Percentiles rank a stretch among this genome's conserved stretches.
phyloP scores from a whole-genome alignment of 139 green algal species.

The Chlamydomonas applanata region DNA sequence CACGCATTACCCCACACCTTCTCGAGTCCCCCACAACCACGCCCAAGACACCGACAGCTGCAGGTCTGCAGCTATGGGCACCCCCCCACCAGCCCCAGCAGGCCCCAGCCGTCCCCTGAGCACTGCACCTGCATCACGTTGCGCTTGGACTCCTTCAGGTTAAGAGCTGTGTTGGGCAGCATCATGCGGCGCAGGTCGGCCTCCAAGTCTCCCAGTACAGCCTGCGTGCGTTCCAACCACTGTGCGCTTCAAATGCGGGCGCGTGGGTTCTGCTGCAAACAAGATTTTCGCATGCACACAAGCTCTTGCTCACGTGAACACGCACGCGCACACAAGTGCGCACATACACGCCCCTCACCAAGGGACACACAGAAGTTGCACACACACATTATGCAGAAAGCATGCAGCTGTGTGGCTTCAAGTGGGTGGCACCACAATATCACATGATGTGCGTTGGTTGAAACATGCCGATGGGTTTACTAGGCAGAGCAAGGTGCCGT shows the following conservation, averaged over 20 bases:
- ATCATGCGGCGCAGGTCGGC: constrained; percentile 90
- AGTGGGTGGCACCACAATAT: no score
- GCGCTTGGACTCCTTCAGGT: constrained; percentile 68
- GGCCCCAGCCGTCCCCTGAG: background rate
- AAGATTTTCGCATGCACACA: background rate
- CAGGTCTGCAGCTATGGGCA: background rate
- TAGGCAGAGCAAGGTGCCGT: background rate
- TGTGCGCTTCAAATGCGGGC: background rate
- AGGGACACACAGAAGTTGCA: no score
- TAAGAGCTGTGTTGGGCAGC: constrained; percentile 86
- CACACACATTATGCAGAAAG: no score
- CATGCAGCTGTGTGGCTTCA: no score
- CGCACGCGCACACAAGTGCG: no score
- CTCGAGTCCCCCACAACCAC: no score
- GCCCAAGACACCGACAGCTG: background rate
- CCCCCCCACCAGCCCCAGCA: background rate
- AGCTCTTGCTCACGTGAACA: no score
- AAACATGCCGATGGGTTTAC: no score
- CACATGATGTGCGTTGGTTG: no score
- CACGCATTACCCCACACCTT: no score
- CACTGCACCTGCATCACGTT: constrained; percentile 3
- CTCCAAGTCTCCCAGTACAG: constrained; percentile 77
- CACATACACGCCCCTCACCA: no score
- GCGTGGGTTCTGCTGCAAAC: background rate
- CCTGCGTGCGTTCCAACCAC: constrained; percentile 46